phyloP scores from a whole-genome alignment of 192 early-diverging fungal genomes.

The Kickxella alabastrina region DNA sequence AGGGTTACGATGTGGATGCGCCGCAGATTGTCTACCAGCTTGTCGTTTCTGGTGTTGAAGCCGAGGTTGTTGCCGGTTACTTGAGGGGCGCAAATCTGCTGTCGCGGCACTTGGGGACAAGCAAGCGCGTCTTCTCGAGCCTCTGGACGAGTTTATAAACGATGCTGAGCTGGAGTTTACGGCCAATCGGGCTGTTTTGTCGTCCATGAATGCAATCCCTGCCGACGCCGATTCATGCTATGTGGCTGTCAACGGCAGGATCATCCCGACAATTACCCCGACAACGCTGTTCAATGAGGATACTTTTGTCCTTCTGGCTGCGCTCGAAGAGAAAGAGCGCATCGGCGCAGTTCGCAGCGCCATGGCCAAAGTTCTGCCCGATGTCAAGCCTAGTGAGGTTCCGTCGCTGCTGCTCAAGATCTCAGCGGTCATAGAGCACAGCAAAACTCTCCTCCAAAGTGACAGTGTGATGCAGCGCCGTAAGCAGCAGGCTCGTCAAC shows the following conservation, averaged over 20 bases:
- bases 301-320: constrained; percentile 60
- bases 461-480: constrained; percentile 19
- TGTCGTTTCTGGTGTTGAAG: constrained; percentile 1
- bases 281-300: constrained; percentile 45
- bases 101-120: not conserved
- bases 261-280: constrained; percentile 47
- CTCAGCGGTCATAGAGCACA: constrained; percentile 20
- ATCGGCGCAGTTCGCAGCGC: constrained; percentile 26
- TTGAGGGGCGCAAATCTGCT: not conserved
- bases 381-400: not conserved
- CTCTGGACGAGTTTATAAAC: constrained; percentile 8
- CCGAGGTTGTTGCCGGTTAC: constrained; percentile 2
- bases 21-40: constrained; percentile 37
- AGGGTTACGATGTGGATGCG: constrained; percentile 23
- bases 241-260: constrained; percentile 64
- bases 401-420: constrained; percentile 15
- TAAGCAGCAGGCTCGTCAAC: constrained; percentile 2
- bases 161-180: constrained; percentile 19
- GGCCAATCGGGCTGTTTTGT: constrained; percentile 4
- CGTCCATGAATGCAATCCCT: constrained; percentile 12
- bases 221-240: constrained; percentile 10
- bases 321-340: constrained; percentile 57
- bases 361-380: constrained; percentile 7
- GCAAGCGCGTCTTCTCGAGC: not conserved
- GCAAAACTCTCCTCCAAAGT: constrained; percentile 10